Evolutionary conservation across 148 eudicot genomes (phyloP).

Genomic region (Rhododendron williamsianum): DNA sequence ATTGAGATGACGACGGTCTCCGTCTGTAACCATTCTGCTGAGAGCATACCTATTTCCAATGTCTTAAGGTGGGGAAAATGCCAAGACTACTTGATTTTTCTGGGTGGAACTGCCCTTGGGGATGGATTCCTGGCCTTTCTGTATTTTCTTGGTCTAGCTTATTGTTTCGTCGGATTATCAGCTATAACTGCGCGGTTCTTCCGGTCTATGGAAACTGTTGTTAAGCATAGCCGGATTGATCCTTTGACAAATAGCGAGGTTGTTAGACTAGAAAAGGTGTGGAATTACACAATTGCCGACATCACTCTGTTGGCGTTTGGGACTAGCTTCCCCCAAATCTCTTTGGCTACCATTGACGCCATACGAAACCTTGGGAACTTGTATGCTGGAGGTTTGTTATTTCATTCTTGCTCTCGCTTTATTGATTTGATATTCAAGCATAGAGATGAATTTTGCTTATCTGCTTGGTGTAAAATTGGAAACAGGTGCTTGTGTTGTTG

Average conservation of each 20-base stretch:
- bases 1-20: slow-evolving; percentile 14
- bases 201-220: slow-evolving; percentile 84
- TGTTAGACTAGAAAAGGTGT: slow-evolving; percentile 57
- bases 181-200: slow-evolving; percentile 84
- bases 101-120: background rate
- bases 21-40: slow-evolving; percentile 12
- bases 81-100: slow-evolving; percentile 40
- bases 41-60: slow-evolving; percentile 3
- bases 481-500: background rate
- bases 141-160: slow-evolving; percentile 59
- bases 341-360: slow-evolving; percentile 85
- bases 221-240: slow-evolving; percentile 68
- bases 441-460: background rate
- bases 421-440: background rate
- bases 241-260: slow-evolving; percentile 45
- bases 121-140: slow-evolving; percentile 45
- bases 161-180: slow-evolving; percentile 82
- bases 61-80: slow-evolving; percentile 29
- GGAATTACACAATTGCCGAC: slow-evolving; percentile 90
- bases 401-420: background rate
- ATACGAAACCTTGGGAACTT: slow-evolving; percentile 62
- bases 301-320: slow-evolving; percentile 84
- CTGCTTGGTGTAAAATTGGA: background rate
- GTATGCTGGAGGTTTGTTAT: slow-evolving; percentile 83
- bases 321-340: slow-evolving; percentile 91